Base-by-base conservation (phyloP, 2,329 filamentous ascomycete genomes). In the Colletotrichum filicis region DNA sequence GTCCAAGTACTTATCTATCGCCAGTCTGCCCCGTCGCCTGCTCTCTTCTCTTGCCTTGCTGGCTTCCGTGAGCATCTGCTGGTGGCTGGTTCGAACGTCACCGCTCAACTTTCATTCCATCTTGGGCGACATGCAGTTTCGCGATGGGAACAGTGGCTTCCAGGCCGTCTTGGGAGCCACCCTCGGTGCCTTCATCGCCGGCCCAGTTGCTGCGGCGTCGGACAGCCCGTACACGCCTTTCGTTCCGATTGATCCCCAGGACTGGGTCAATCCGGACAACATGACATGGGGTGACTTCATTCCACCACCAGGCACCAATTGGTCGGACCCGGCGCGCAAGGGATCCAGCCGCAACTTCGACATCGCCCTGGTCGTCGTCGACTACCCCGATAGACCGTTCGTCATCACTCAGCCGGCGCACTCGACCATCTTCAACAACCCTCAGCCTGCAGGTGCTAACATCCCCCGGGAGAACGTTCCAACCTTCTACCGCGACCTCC, bases 321-420 rank as follows among this genome's bases (percentile, higher is more conserved):
- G 87, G 87, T 82, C 80, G 7, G 83, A 89, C 67, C 81, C 86
- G 2, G 76, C 78, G 0, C 80, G 78, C 42, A 85, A 81, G 69
- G 87, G 87, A 8, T 82, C 83, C 2, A 80, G 79, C 42, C 83
- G 87, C 22, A 89, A 89, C 79, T 89, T 89, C 81, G 88, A 89
- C 74, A 89, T 89, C 70, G 87, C 87, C 5, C 83, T 89, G 73
- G 84, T 89, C 30, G 81, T 85, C 1, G 82, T 89, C 42, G 87
- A 89, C 78, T 89, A 88, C 74, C 78, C 83, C 0, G 86, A 89
- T 68, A 78, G 78, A 60, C 82, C 85, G 2, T 89, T 89, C 76
- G 84, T 85, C 28, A 82, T 89, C 67, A 88, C 86, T 0, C 81
- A 84, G 59, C 75, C 82, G 4, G 76, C 84, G 6, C 82, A 83